Base-by-base conservation (phyloP, 1,139 yeast species). In the Arxiozyma bovina region DNA sequence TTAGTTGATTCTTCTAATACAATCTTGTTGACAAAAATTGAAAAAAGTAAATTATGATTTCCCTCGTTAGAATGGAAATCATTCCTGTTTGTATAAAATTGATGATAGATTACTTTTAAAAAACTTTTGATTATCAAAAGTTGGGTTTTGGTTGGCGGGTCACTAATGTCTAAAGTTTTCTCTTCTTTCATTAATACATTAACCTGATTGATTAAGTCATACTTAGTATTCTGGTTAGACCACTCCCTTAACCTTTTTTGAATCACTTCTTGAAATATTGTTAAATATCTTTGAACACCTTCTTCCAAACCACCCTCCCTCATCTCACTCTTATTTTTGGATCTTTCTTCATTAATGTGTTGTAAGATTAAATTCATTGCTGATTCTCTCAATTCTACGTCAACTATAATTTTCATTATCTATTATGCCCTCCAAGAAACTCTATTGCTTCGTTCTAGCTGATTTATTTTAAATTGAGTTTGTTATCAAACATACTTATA, bases 21-120 rank as follows among this genome's bases (percentile, higher is more conserved):
- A 15, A 70, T 55, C n/a, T 50, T 59, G 25, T 60, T 58, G 2
- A 70, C 61, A 54, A 67, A 69, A 5, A 64, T 50, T 1, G 70
- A 61, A 4, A 70, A 55, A 9, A 70, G 48, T 45, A 70, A 51
- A 52, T 69, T 70, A 25, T 69, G 71, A 11, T 57, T 56, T 1
- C 49, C 55, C 20, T 54, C 50, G 30, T 27, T 49, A 7, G 11
- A 15, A 18, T 21, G 7, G 30, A 44, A 27, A 1, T 21, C 18
- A 9, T 23, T 6, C 15, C 4, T 5, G 12, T 18, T 6, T 6
- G 34, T 42, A 15, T 50, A 43, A 17, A 61, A 49, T 53, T 66
- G 68, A 53, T 66, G 65, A 34, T 64, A 61, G 1, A 66, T 50
- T 4, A 67, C 69, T 48, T 63, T 66, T 12, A 63, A 50, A 9